Evolutionary conservation across 192 early-diverging fungal genomes (phyloP), one percentile per base, ranked within the genome.

Genomic region (Martensiomyces pterosporus): DNA sequence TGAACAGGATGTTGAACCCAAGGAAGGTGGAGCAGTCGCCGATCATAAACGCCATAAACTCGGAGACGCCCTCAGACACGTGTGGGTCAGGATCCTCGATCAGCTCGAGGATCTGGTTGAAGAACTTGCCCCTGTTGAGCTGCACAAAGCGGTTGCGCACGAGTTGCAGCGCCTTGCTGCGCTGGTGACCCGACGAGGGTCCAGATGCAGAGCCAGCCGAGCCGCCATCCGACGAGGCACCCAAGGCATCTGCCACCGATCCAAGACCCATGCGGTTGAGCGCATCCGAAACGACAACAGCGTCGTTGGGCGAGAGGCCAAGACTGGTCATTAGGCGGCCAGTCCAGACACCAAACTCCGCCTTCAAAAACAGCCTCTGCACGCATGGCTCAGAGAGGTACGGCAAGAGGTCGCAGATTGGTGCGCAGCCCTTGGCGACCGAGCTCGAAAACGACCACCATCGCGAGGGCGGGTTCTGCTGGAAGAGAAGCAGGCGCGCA

Each of bases 121-220:
- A 49, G 43, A 75, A 75, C 9, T 57, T 51, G 17, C 64, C 64
- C 25, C 65, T 51, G 33, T 67, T 67, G 32, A 75, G 71, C 48
- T 75, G 71, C 52, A 58, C 52, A 48, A 75, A 75, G 4, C 71
- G 71, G 45, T 63, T 64, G 38, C 65, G 71, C 18, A 75, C 65
- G 17, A 75, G 59, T 44, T 75, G 64, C 40, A 75, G 42, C 12
- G 69, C 41, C 37, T 73, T 73, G 22, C 18, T 51, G 10, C 69
- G 69, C 39, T 65, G 69, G 49, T 61, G 62, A 29, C 35, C 52
- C 46, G 59, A 52, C n/a, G n/a, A n/a, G n/a, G n/a, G n/a, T n/a
- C n/a, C n/a, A n/a, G n/a, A n/a, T n/a, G 62, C 45, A 17, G 59
- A 49, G 18, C 47, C 33, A 2, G 52, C 22, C 0, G 48, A 8